Evolutionary conservation across 306 rosid species (phyloP), one percentile per base, ranked within the genome.

Genomic region (Acacia melanoxylon): DNA sequence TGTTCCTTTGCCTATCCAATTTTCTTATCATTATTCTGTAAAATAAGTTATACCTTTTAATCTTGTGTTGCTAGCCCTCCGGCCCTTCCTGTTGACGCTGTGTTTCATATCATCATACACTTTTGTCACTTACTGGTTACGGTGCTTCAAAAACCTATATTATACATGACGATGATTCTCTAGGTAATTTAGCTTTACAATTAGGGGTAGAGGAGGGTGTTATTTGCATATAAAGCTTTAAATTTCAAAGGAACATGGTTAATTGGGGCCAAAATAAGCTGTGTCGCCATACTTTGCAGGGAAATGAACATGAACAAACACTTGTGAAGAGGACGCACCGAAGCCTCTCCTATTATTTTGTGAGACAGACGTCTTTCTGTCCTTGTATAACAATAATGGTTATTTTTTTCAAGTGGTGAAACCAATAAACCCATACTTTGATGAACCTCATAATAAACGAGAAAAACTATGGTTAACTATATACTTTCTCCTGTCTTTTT

Each of bases 1-100:
- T 72, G 10, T 29, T 81, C 27, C 65, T 85, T 49, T 85, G 72
- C 73, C 59, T 41, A 63, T 54, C n/a, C 48, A 37, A 13, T 68
- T 68, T 40, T 4, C 27, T 58, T 54, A 54, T 54, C 7, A 54
- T 54, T 41, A 69, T 22, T 69, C 31, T 41, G 16, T 56, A 56
- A 56, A 54, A 20, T 17, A 49, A 56, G 25, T 20, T n/a, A 1
- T 22, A 56, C 63, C 12, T 6, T 19, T 68, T 54, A 4, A 20
- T 54, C 61, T 54, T 7, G 10, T 7, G 61, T 54, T 54, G 61
- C 61, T 17, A 49, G n/a, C 25, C 61, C 61, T 46, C 5, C 14
- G 14, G 49, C 14, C 15, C 16, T 56, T 13, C 25, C 11, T 8
- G 2, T 19, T n/a, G 12, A 54, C n/a, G 10, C 10, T 56, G 62